Evolutionary conservation across 805 yeast species (phyloP), one percentile per base, ranked within the genome.

Genomic region (Cyberlindnera maritima): DNA sequence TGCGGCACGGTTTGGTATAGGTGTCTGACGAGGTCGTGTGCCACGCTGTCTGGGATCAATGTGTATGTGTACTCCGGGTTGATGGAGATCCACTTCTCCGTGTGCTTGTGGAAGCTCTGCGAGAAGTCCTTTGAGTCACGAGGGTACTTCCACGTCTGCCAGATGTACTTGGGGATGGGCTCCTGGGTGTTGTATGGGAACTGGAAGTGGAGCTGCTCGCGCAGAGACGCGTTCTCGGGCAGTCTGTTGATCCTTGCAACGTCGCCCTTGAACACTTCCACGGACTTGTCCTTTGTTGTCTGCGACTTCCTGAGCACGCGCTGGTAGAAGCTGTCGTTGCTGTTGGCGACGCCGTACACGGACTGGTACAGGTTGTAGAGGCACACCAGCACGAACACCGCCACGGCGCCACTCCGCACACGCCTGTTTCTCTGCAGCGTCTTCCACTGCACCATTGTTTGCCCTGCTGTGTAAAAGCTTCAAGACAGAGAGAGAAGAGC

Each of bases 71-170:
- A 84, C 28, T 78, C 81, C 1, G 81, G 78, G 62, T 87, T 85
- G 43, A 66, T 65, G 13, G 64, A 67, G 1, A 74, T 68, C 98
- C 98, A 92, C 33, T 81, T 69, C 15, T 74, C 63, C 48, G 80
- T 79, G 36, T 70, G 76, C 31, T 69, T 68, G 39, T 64, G 69
- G 60, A 80, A 83, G 28, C 66, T 62, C 11, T 71, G 58, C 18
- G 88, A 86, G 60, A 88, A 83, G 13, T 71, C 61, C 18, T 69
- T 71, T 52, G 84, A 84, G 35, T 72, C 71, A 40, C 76, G 59
- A 15, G 79, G 80, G 40, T 76, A 81, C 66, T 90, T 92, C 97
- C 97, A 92, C 1, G 96, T 83, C 67, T 92, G 98, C 96, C 97
- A 92, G 35, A 92, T 80, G 54, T 79, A 78, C 18, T 83, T 85